These are phyloP conservation scores for Lipomyces spencermartinsiae DNA, from an alignment of 805 yeast genomes.

Conservation along the genomic window DNA sequence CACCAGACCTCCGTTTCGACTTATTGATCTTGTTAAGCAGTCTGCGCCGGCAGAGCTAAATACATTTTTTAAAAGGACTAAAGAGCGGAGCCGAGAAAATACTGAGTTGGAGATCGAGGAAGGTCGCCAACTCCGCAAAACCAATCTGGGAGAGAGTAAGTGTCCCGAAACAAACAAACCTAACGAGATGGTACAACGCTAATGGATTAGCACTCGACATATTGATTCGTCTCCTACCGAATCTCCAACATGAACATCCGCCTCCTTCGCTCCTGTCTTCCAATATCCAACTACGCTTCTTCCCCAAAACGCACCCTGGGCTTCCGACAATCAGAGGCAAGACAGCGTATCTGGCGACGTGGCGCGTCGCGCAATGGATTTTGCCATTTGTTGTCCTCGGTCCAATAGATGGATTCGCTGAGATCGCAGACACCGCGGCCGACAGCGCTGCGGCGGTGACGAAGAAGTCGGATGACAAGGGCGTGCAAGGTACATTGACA, in stretches of 20 bases:
- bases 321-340: constrained; percentile 35
- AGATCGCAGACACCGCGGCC: constrained; percentile 21
- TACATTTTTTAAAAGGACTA: not conserved
- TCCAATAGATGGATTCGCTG: constrained; percentile 34
- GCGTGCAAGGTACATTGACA: not conserved
- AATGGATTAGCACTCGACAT: constrained; percentile 27
- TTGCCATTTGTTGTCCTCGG: constrained; percentile 35
- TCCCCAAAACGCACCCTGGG: constrained; percentile 37
- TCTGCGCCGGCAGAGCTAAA: not conserved
- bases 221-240: constrained; percentile 27
- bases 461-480: constrained; percentile 7
- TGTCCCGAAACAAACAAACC: not conserved
- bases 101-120: constrained; percentile 6
- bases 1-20: not conserved
- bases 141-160: constrained; percentile 27
- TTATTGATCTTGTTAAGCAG: not conserved
- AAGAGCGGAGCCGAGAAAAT: not conserved
- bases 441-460: not conserved
- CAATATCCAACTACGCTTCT: constrained; percentile 33
- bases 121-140: constrained; percentile 16
- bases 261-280: constrained; percentile 33
- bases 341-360: constrained; percentile 31
- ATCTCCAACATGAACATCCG: constrained; percentile 28
- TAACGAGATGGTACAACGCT: not conserved
- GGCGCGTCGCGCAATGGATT: constrained; percentile 37